These are phyloP conservation scores for Dendrobium chrysotoxum DNA, from an alignment of 106 monocot genomes.

Conservation along the genomic window DNA sequence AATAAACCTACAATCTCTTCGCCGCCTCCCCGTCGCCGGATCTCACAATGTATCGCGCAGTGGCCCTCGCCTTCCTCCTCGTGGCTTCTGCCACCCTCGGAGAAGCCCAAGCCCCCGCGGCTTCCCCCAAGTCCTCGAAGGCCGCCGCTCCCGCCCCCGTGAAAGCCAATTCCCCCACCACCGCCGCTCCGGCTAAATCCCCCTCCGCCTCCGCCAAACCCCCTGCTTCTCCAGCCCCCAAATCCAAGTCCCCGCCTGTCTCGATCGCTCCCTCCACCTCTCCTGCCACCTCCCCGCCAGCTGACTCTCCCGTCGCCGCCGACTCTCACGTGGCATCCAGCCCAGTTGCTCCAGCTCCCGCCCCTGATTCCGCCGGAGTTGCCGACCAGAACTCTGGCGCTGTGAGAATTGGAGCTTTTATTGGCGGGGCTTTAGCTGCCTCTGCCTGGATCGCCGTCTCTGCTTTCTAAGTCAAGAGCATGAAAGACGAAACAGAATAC, in stretches of 20 bases:
- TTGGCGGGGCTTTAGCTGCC: background rate
- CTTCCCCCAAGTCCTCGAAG: background rate
- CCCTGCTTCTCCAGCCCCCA: background rate
- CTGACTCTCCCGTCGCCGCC: background rate
- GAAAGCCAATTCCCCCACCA: background rate
- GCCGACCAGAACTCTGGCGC: background rate
- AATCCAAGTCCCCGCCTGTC: background rate
- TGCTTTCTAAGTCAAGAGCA: background rate
- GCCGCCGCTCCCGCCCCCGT: constrained; percentile 6
- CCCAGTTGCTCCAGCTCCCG: background rate
- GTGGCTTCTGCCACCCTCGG: constrained; percentile 6
- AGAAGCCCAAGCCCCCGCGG: background rate
- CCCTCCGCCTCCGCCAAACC: background rate
- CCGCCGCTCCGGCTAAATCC: background rate
- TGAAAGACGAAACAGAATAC: too few relatives aligned
- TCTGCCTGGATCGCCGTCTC: background rate
- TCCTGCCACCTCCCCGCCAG: background rate
- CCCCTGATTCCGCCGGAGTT: background rate
- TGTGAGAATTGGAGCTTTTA: background rate
- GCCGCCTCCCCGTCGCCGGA: background rate
- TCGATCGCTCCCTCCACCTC: background rate
- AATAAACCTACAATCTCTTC: background rate
- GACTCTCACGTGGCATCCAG: background rate
- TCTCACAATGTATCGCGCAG: background rate
- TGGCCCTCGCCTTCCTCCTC: constrained; percentile 4